Percentiles rank a stretch among this genome's conserved stretches.
Evolutionary conservation across 169 alveolate species (phyloP).

Genomic region (Condylostoma magnum): DNA sequence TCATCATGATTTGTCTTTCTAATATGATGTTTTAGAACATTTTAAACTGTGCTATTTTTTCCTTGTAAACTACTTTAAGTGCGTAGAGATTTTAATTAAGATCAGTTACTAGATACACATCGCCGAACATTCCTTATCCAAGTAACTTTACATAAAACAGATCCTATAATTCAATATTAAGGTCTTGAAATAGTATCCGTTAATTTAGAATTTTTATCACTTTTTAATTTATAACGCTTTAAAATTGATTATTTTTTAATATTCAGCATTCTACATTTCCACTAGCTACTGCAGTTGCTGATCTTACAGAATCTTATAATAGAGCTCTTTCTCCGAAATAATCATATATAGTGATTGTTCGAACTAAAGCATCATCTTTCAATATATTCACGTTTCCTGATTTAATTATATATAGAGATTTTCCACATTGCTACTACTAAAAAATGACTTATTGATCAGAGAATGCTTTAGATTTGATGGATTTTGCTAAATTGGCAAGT

Average conservation of each 20-base stretch:
- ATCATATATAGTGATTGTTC: conserved; percentile 73
- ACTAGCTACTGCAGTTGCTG: conserved; percentile 85
- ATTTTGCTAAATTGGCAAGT: conserved; percentile 29
- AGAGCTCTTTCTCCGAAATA: conserved; percentile 96
- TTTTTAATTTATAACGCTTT: conserved; percentile 38
- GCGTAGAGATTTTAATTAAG: conserved; percentile 43
- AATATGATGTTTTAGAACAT: conserved; percentile 33
- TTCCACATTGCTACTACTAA: background rate
- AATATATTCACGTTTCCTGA: conserved; percentile 10
- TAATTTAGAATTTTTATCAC: conserved; percentile 74
- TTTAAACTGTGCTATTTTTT: conserved; percentile 38
- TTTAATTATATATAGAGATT: conserved; percentile 15
- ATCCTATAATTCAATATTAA: conserved; percentile 83
- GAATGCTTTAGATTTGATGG: background rate
- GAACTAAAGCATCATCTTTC: background rate
- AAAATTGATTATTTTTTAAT: conserved; percentile 42
- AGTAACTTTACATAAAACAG: conserved; percentile 67
- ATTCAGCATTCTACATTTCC: conserved; percentile 28
- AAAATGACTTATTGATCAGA: conserved; percentile 11
- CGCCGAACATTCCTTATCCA: conserved; percentile 75
- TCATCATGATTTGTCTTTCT: conserved; percentile 50
- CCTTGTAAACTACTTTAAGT: conserved; percentile 45
- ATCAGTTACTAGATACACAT: conserved; percentile 12
- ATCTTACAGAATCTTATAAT: conserved; percentile 87
- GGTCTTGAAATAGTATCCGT: conserved; percentile 89